These are phyloP conservation scores for Pyrenochaeta sp. DNA, from an alignment of 2,329 filamentous ascomycete species.

Conservation along the genomic window DNA sequence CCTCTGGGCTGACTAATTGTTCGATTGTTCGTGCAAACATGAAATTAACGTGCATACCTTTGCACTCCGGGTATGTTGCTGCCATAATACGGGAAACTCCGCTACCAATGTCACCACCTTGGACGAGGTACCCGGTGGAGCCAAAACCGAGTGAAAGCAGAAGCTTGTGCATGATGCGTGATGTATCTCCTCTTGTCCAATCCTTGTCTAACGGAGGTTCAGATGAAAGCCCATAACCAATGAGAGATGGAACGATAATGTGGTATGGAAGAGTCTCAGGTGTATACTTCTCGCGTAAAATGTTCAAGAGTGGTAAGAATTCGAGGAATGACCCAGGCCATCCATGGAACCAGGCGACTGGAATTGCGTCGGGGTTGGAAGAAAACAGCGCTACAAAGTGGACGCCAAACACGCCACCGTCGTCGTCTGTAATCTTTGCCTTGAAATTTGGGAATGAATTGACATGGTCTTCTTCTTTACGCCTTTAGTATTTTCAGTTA, in stretches of 20 bases:
- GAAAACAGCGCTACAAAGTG: conserved; percentile 67
- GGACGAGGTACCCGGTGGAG: conserved; percentile 58
- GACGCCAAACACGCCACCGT: conserved; percentile 51
- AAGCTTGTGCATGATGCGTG: conserved; percentile 59
- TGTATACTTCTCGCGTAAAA: conserved; percentile 59
- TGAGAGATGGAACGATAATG: conserved; percentile 64
- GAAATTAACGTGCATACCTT: conserved; percentile 51
- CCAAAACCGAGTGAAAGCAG: conserved; percentile 64
- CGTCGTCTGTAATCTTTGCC: conserved; percentile 51
- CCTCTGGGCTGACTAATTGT: conserved; percentile 23
- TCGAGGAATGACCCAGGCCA: conserved; percentile 65
- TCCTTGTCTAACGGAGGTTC: conserved; percentile 57
- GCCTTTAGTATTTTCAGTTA: conserved; percentile 30
- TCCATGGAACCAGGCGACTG: conserved; percentile 63
- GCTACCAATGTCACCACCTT: conserved; percentile 67
- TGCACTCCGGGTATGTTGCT: conserved; percentile 56
- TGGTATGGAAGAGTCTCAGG: conserved; percentile 64
- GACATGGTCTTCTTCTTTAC: conserved; percentile 52
- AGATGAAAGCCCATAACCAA: conserved; percentile 63
- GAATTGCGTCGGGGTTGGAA: conserved; percentile 58
- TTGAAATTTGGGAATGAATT: conserved; percentile 63
- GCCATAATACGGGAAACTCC: conserved; percentile 56
- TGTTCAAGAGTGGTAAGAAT: conserved; percentile 61
- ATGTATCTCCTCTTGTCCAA: conserved; percentile 52
- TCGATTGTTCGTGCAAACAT: conserved; percentile 29